Evolutionary conservation across 257 asterid species (phyloP).

Genomic region (Henckelia pumila): DNA sequence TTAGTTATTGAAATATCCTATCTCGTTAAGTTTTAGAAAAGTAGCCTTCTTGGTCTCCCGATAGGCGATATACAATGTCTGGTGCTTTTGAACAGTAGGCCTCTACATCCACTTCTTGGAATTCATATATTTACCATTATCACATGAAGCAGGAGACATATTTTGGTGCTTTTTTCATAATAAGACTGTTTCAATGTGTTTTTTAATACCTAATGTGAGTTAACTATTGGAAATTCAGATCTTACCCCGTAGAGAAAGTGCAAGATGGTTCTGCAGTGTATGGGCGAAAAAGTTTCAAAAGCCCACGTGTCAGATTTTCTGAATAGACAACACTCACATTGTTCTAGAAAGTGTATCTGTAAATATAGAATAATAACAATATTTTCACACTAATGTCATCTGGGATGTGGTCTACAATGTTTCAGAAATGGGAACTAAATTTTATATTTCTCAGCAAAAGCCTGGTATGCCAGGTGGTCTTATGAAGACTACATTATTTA

Average conservation of each 20-base stretch:
- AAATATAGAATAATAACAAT: background rate
- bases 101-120: constrained; percentile 9
- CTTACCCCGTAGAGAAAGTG: background rate
- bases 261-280: background rate
- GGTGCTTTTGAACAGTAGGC: constrained; percentile 12
- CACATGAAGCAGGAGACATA: background rate
- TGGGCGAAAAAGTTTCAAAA: constrained; percentile 11
- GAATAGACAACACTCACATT: background rate
- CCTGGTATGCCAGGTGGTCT: constrained; percentile 5
- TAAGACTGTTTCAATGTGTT: no score
- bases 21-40: constrained; percentile 7
- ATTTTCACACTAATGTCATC: constrained; percentile 10
- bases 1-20: constrained; percentile 2
- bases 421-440: background rate
- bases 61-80: background rate
- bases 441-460: background rate
- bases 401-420: background rate
- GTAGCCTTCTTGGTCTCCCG: background rate
- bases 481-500: background rate
- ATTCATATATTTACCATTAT: constrained; percentile 4
- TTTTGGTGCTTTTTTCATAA: background rate
- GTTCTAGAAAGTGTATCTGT: constrained; percentile 13
- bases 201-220: background rate
- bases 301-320: constrained; percentile 10
- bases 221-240: constrained; percentile 14